Conservation (phyloP, 805 yeast species). For the Candida maesae region DNA sequence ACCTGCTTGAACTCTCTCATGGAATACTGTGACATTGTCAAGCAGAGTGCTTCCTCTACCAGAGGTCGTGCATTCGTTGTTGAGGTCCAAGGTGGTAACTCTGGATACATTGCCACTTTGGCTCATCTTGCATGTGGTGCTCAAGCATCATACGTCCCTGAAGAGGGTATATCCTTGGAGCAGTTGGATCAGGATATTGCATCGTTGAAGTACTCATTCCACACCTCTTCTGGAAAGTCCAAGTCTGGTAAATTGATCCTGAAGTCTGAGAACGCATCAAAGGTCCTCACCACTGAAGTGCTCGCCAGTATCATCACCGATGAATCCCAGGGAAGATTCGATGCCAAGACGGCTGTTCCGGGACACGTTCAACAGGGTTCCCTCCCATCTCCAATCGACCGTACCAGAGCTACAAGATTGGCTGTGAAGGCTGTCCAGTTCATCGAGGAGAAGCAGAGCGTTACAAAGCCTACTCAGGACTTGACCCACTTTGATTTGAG, state of each 20-base stretch:
- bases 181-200: constrained; percentile 74
- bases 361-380: constrained; percentile 89
- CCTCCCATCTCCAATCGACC: constrained; percentile 71
- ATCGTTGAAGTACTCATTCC: constrained; percentile 47
- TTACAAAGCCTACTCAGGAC: constrained; percentile 44
- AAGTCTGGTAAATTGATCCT: constrained; percentile 68
- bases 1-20: constrained; percentile 91
- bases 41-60: constrained; percentile 91
- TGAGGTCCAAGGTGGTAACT: constrained; percentile 97
- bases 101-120: constrained; percentile 85
- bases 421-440: constrained; percentile 67
- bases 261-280: constrained; percentile 61
- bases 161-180: constrained; percentile 64
- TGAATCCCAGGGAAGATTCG: constrained; percentile 61
- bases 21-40: constrained; percentile 90
- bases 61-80: constrained; percentile 93
- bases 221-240: constrained; percentile 58
- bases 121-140: constrained; percentile 51
- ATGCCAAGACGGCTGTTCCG: constrained; percentile 76
- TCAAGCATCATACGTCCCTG: constrained; percentile 87
- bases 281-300: constrained; percentile 41
- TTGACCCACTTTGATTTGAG: constrained; percentile 44
- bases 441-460: constrained; percentile 52
- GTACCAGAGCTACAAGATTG: constrained; percentile 69
- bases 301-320: constrained; percentile 64